Base-by-base conservation (phyloP, 1,284 basidiomycete genomes). In the Sanguinoderma infundibulare region DNA sequence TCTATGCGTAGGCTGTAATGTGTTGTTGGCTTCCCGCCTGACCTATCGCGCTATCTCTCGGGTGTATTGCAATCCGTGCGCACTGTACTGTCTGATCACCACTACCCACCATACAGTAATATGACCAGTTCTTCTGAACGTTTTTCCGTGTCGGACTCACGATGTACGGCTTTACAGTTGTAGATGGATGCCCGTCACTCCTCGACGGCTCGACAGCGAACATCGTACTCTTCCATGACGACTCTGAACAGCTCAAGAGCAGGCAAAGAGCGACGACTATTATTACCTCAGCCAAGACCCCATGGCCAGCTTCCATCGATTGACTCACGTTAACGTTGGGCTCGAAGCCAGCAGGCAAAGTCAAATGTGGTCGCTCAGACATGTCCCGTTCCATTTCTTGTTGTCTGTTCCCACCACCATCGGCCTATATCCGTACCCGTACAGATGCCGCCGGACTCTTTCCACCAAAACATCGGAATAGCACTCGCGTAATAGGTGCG, bases 241-340 rank as follows among this genome's bases (percentile, higher is more conserved):
- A 6, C 24, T 3, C n/a, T 6, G 15, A 17, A 40, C n/a, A 20
- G 10, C 9, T 15, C 49, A 24, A 6, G 44, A 15, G 38, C 57
- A 7, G 12, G 4, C 24, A 14, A 5, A 26, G 42, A 26, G 10
- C 9, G 8, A 26, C 28, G 42, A 22, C 24, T 59, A 59, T 42
- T 40, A 17, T 54, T 54, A 30, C 22, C 17, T 6, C 24, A n/a
- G n/a, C n/a, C n/a, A n/a, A n/a, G n/a, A n/a, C n/a, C n/a, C n/a
- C n/a, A n/a, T n/a, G n/a, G n/a, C n/a, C n/a, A 35, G 35, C 58
- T 59, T 59, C 58, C 35, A 53, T 54, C 53, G 46, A 59, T 59
- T 53, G 42, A 46, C 57, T 53, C 57, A 36, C 24, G 28, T 58
- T 59, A 53, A 36, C 24, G 28, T 58, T 59, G 47, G 57, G 35